Conservation (phyloP, 768 basidiomycete genomes). For the Amanita inopinata region DNA sequence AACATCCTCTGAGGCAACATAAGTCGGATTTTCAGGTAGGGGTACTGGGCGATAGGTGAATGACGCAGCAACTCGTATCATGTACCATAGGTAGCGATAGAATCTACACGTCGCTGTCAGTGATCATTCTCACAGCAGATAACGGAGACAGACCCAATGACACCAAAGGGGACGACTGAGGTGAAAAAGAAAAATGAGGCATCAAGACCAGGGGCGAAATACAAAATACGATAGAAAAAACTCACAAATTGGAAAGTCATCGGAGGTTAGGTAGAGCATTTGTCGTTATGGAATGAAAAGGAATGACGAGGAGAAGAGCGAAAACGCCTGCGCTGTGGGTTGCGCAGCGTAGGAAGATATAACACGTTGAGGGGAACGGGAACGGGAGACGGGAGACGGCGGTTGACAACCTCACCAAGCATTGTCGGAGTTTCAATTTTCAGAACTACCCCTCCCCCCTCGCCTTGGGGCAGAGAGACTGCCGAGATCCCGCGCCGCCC, state of each 20-base stretch:
- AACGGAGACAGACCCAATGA: slow-evolving; percentile 56
- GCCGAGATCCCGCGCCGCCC: too few relatives aligned
- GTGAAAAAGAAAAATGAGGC: neutral
- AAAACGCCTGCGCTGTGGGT: slow-evolving; percentile 10
- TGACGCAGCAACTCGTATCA: slow-evolving; percentile 75
- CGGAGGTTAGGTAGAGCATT: slow-evolving; percentile 87
- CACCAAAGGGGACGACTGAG: slow-evolving; percentile 80
- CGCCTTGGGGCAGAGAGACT: too few relatives aligned
- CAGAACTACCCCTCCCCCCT: too few relatives aligned
- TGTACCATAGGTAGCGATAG: slow-evolving; percentile 90
- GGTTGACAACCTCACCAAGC: too few relatives aligned
- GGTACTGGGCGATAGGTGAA: slow-evolving; percentile 83
- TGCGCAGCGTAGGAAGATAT: neutral
- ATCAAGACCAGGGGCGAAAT: slow-evolving; percentile 11
- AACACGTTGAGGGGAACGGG: neutral
- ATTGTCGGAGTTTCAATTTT: too few relatives aligned
- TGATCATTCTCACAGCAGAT: neutral
- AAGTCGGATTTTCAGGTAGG: slow-evolving; percentile 83
- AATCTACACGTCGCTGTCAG: slow-evolving; percentile 41
- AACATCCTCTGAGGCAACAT: slow-evolving; percentile 84
- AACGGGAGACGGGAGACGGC: too few relatives aligned
- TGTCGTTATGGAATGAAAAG: slow-evolving; percentile 19
- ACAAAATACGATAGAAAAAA: slow-evolving; percentile 4
- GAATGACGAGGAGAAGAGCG: slow-evolving; percentile 31
- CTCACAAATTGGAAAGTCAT: slow-evolving; percentile 87